Evolutionary conservation across 805 yeast genomes (phyloP).

Genomic region (Pichia nanzhaoensis): DNA sequence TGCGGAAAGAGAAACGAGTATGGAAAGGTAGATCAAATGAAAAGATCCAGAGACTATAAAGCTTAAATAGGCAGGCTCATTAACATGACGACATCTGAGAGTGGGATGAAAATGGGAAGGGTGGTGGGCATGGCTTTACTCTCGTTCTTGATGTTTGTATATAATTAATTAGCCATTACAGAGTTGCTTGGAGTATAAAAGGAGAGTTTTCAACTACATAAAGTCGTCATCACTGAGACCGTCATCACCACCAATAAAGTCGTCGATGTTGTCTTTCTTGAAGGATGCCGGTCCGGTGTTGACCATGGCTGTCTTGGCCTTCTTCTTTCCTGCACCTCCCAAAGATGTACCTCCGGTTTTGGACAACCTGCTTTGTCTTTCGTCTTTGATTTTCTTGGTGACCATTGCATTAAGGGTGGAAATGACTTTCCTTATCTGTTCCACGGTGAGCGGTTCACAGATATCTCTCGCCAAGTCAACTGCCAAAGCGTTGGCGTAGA

Average conservation of each 20-base stretch:
- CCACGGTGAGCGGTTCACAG: conserved; percentile 72
- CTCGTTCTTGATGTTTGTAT: too few species aligned
- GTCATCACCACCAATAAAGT: conserved; percentile 45
- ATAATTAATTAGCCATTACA: too few species aligned
- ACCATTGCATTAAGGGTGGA: conserved; percentile 76
- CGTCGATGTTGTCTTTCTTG: conserved; percentile 63
- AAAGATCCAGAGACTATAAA: too few species aligned
- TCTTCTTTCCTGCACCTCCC: conserved; percentile 94
- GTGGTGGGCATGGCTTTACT: too few species aligned
- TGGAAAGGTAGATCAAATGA: too few species aligned
- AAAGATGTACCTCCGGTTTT: conserved; percentile 80
- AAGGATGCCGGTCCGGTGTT: conserved; percentile 46
- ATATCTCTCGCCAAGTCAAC: conserved; percentile 83
- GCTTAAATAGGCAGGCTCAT: not conserved
- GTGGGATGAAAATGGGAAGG: not conserved
- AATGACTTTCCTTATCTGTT: conserved; percentile 76
- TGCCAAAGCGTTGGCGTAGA: conserved; percentile 70
- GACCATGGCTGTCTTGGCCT: conserved; percentile 69
- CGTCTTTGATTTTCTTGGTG: conserved; percentile 83
- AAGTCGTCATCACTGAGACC: conserved; percentile 78
- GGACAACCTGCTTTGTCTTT: conserved; percentile 79
- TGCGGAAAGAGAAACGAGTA: too few species aligned
- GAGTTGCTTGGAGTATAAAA: too few species aligned
- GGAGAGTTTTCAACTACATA: conserved; percentile 48
- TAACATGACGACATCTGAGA: not conserved